Base-by-base conservation (phyloP, 805 yeast genomes). In the Dipodascus geniculatus region DNA sequence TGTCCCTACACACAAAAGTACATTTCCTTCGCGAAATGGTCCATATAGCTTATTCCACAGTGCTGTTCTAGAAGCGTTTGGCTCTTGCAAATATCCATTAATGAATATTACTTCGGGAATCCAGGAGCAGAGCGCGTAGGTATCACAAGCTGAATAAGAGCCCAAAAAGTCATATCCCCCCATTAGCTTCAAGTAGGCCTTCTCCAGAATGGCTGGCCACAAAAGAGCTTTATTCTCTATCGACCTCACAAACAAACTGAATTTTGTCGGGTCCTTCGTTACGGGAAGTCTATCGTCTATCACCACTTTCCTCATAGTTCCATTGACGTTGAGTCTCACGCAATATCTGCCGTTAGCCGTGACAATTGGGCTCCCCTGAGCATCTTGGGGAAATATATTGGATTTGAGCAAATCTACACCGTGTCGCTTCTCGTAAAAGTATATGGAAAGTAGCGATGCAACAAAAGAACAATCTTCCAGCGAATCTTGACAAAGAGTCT, bases 131-230 rank as follows among this genome's bases (percentile, higher is more conserved):
- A 89, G 58, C 47, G 80, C 66, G 60, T 70, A 86, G 0, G 85
- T 76, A 61, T 86, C 96, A 14, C 75, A 70, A 1, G 85, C 84
- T 61, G 86, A 79, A 63, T 88, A 87, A 0, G 96, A 87, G 0
- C 96, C 96, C 1, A 64, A 61, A 49, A 81, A 77, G n/a, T 71
- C 70, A 60, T 83, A 83, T 2, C 87, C 84, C 1, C 80, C 79
- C 67, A 74, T 66, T 0, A 83, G 64, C 59, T 79, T 78, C 55
- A 88, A 68, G 61, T 79, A 85, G 0, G 95, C 93, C 60, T 85
- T 82, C 65, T 89, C 96, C 0, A 86, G 58, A n/a, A 87, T 59
- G 0, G 87, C 84, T 0, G 90, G 90, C 85, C 88, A 82, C 2
- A 58, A 59, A 2, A 78, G 58, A 0, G 57, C 33, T 2, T 59